Conservation (phyloP, 768 basidiomycete species). For the Mycena vulgaris region DNA sequence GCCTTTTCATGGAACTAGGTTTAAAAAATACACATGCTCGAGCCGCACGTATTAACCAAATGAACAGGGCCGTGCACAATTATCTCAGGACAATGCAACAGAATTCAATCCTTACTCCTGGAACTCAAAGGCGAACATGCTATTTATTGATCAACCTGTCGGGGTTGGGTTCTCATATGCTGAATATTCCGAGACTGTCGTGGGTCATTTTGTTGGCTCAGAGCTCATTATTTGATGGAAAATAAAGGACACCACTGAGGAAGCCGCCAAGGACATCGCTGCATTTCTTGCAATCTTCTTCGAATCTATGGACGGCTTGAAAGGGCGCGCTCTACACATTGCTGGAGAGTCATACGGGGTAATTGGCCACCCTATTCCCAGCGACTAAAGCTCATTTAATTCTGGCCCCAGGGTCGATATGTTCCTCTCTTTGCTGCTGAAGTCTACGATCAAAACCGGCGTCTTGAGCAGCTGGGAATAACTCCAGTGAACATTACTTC, state of each 20-base stretch:
- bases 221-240: slow-evolving; percentile 49
- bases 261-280: slow-evolving; percentile 69
- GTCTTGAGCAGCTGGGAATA: slow-evolving; percentile 57
- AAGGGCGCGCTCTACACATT: slow-evolving; percentile 62
- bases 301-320: slow-evolving; percentile 66
- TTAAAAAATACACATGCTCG: neutral
- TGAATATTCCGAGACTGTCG: slow-evolving; percentile 48
- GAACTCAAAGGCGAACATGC: slow-evolving; percentile 64
- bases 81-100: slow-evolving; percentile 54
- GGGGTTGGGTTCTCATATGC: slow-evolving; percentile 64
- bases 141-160: slow-evolving; percentile 63
- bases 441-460: slow-evolving; percentile 64
- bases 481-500: slow-evolving; percentile 67
- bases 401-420: slow-evolving; percentile 65
- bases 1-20: slow-evolving; percentile 70
- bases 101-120: slow-evolving; percentile 61
- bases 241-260: slow-evolving; percentile 63
- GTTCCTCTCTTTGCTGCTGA: slow-evolving; percentile 65
- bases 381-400: neutral
- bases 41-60: neutral
- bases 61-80: slow-evolving; percentile 63
- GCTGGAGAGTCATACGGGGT: slow-evolving; percentile 70
- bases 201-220: slow-evolving; percentile 44
- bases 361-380: slow-evolving; percentile 19
- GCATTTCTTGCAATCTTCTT: slow-evolving; percentile 72